Evolutionary conservation across 2,329 filamentous ascomycete species (phyloP), one percentile per base, ranked within the genome.

Genomic region (Venturia oleaginea): DNA sequence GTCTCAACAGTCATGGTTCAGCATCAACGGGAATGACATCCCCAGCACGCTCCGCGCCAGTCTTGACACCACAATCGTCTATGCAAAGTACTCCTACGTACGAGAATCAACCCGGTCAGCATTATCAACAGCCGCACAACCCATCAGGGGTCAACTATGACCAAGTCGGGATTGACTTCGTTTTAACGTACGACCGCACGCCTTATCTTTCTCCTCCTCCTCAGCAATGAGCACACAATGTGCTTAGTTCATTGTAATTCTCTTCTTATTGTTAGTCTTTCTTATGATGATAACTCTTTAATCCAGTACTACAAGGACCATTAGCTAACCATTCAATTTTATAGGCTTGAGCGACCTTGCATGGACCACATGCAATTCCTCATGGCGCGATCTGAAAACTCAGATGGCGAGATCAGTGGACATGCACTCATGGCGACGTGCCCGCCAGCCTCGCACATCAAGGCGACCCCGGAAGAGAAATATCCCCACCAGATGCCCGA

Each of bases 341-440:
- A 65, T 74, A 82, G 88, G 90, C 89, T 96, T 76, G 92, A 97
- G 80, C 89, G 88, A 74, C 91, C 92, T 62, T 97, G 94, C 81
- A 95, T 96, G 84, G 86, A 92, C 70, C 92, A 96, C 76, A 83
- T 93, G 77, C 90, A 91, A 70, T 90, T 87, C 77, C 81, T 96
- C 67, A 80, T 92, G 69, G 86, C 82, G 65, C 77, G 80, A 66
- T 82, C 79, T 67, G 75, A 80, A 73, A 80, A 78, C 65, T 72
- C 75, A 65, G 87, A 88, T 68, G 83, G 83, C 68, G 85, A 88
- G 65, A 81, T 90, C 51, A 93, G 90, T 68, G 94, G 93, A 48
- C 94, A 99, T 75, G 92, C 91, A 4, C 80, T 97, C 69, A 97
- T 97, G 93, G 90, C 91, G 19, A 90, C 89, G 19, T 96, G 91